Evolutionary conservation across 768 basidiomycete genomes (phyloP), one percentile per base, ranked within the genome.

Genomic region (Boletus vinaceobasis): DNA sequence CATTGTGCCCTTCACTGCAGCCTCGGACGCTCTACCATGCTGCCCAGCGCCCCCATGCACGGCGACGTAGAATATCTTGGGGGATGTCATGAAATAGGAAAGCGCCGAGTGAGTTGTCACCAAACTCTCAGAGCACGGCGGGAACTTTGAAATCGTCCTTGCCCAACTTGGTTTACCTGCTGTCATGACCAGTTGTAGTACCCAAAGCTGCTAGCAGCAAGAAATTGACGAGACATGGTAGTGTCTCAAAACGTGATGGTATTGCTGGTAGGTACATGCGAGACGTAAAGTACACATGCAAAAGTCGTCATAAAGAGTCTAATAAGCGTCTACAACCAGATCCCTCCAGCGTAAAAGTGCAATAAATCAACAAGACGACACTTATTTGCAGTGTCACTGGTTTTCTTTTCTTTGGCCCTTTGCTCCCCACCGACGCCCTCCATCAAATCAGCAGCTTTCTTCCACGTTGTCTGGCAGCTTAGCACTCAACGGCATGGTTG

Each of bases 21-120:
- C 72, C 50, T 88, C 85, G 15, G 74, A 69, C 0, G 66, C 57
- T 43, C 64, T 71, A 7, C 75, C 65, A 60, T 90, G 88, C n/a
- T 74, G 67, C 4, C 90, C 90, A 27, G 90, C 90, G 31, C 90
- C 90, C 11, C 86, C 90, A 60, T 93, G 90, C 11, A 88, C 86
- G 3, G 82, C 83, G 53, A 90, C 70, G 58, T 77, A 65, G 33
- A 15, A 80, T 38, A 73, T 58, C 73, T 59, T 58, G 23, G 36
- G 33, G 6, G 47, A 32, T 17, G 53, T 36, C 63, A 63, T 63
- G 33, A 19, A 40, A 21, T 13, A 10, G 43, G 4, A 35, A 40
- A 32, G 32, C 36, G 17, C 23, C 40, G 17, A 29, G 31, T 9
- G 19, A 42, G 8, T 42, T 10, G 31, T 7, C 42, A n/a, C 31